Conservation (phyloP, 106 monocot genomes). For the Allium sativum region DNA sequence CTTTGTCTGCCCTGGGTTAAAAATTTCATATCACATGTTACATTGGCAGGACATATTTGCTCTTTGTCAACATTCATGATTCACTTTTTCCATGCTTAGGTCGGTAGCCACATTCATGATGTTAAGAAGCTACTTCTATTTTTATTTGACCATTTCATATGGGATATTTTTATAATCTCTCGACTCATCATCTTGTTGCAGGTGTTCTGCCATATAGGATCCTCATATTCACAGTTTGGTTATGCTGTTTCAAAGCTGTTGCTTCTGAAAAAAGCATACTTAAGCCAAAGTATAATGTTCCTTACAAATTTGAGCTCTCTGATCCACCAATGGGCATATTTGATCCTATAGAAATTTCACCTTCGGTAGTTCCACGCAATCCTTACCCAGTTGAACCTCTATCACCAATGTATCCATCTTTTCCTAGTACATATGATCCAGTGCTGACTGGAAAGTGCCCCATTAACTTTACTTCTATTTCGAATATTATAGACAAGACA, state of each 20-base stretch:
- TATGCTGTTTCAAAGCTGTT: constrained; percentile 42
- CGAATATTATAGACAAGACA: constrained; percentile 64
- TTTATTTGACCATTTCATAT: no score
- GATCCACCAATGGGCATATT: constrained; percentile 74
- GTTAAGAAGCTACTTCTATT: no score
- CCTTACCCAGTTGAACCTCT: constrained; percentile 67
- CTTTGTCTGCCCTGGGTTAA: no score
- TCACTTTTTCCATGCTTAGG: no score
- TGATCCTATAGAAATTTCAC: constrained; percentile 90
- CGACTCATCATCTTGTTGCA: constrained; percentile 19
- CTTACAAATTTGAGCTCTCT: constrained; percentile 64
- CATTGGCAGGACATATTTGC: no score
- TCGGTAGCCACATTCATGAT: no score
- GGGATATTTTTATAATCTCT: no score
- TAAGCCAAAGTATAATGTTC: constrained; percentile 29
- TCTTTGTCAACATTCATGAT: no score
- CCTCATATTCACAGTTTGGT: constrained; percentile 41
- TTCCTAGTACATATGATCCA: constrained; percentile 78
- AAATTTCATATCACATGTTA: no score
- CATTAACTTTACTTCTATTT: constrained; percentile 70
- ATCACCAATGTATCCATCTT: constrained; percentile 90
- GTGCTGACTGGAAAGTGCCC: constrained; percentile 85
- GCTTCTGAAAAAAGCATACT: constrained; percentile 36
- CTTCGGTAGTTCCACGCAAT: constrained; percentile 61
- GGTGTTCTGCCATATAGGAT: constrained; percentile 37